Base-by-base conservation (phyloP, 768 basidiomycete species). In the Lactifluus subvellereus region DNA sequence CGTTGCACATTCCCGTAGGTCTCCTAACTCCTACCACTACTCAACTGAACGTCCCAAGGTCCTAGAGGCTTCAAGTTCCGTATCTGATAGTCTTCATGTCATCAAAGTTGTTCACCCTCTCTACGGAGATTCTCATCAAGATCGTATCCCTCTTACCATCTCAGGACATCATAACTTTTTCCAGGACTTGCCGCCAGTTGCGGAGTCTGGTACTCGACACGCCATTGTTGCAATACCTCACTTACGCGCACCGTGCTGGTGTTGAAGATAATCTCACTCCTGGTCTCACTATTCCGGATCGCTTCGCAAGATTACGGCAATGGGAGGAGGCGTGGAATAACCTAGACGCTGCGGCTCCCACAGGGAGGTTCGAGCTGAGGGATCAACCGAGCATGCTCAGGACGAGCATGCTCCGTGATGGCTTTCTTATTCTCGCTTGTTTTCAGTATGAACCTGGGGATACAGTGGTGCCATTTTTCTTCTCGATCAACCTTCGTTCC, bases 271-370 rank as follows among this genome's bases (percentile, higher is more conserved):
- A 27, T 6, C 32, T 42, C 30, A n/a, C 27, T 2, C 27, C 53
- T 6, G 45, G 43, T 10, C 45, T 61, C n/a, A 54, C 33, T 2
- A 9, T 61, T 38, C 60, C 53, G 0, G 37, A 61, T 18, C 45
- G 35, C 35, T 49, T 61, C 18, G 40, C 37, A 3, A 9, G 11
- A 11, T 11, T 59, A 20, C n/a, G 4, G 13, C 38, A 40, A 5
- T 59, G 49, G 58, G 58, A 59, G 10, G 50, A 22, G 3, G 58
- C 58, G 3, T 59, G 58, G 58, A 8, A 22, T 10, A 10, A n/a
- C 48, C 14, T 48, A 4, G 57, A 58, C 47, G 35, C 20, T 22
- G 18, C 38, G 47, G 47, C 20, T 20, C 57, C 57, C 0, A 38
- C 47, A 3, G 47, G 47, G 8, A 20, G 47, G 48, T 11, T 40